Evolutionary conservation across 345 rosid genomes (phyloP).

Genomic region (Lenwebbia sp.): DNA sequence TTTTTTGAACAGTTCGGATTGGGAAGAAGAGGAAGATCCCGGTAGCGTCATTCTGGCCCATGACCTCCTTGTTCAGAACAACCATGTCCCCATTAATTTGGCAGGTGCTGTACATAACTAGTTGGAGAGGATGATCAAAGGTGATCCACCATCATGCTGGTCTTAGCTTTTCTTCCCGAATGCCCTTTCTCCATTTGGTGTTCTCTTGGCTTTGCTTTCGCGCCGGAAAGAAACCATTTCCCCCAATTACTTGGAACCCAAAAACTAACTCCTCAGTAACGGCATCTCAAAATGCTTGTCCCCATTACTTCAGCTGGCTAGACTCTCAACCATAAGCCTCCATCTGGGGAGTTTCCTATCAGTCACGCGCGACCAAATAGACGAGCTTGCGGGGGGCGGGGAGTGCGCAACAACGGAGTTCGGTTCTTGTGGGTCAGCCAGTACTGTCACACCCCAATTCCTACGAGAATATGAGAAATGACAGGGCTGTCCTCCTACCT

Average conservation of each 20-base stretch:
- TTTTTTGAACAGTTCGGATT: no score
- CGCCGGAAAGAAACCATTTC: no score
- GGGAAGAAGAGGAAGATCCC: no score
- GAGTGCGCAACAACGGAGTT: slow-evolving; percentile 11
- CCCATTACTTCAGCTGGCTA: slow-evolving; percentile 12
- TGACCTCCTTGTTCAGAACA: no score
- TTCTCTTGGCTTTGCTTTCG: no score
- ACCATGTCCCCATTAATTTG: no score
- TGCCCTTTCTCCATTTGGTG: neutral
- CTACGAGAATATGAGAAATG: no score
- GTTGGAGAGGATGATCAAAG: no score
- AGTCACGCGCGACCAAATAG: slow-evolving; percentile 14
- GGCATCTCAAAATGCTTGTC: neutral
- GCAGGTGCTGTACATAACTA: no score
- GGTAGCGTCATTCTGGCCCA: no score
- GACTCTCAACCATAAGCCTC: slow-evolving; percentile 20
- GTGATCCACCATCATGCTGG: neutral
- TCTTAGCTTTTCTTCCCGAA: neutral
- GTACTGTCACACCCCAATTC: neutral
- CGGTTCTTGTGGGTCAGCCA: slow-evolving; percentile 28
- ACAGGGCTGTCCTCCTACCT: no score
- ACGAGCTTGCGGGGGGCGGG: slow-evolving; percentile 16
- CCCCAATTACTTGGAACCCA: slow-evolving; percentile 2
- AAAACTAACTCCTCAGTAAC: neutral
- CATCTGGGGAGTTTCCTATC: slow-evolving; percentile 29